Evolutionary conservation across 345 rosid species (phyloP).

Genomic region (Lagerstroemia speciosa): DNA sequence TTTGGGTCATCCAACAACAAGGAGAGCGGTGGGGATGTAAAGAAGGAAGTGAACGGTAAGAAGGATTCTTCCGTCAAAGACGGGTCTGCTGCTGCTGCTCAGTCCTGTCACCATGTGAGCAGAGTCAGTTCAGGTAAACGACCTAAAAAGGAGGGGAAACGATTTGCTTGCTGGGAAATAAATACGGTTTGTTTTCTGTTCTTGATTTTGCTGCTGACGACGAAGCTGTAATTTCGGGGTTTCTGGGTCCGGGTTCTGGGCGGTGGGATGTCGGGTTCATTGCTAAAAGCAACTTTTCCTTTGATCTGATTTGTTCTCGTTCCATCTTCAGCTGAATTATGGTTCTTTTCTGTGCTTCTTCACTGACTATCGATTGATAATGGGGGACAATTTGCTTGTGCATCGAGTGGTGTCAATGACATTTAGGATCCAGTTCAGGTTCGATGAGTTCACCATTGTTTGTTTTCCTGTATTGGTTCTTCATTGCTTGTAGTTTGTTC

Average conservation of each 20-base stretch:
- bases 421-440: neutral
- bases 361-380: neutral
- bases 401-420: neutral
- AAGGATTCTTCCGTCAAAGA: conserved; percentile 82
- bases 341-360: neutral
- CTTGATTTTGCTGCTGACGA: conserved; percentile 15
- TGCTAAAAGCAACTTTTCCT: conserved; percentile 8
- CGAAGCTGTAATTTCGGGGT: neutral
- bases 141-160: neutral
- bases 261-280: conserved; percentile 15
- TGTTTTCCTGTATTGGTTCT: no score
- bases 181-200: conserved; percentile 7
- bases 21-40: conserved; percentile 35
- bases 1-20: conserved; percentile 80
- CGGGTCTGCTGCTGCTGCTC: conserved; percentile 35
- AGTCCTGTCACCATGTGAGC: conserved; percentile 44
- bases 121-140: conserved; percentile 62
- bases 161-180: neutral
- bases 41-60: conserved; percentile 62
- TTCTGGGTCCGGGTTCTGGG: conserved; percentile 5
- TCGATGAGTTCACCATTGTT: no score
- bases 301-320: conserved; percentile 33
- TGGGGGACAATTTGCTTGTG: neutral
- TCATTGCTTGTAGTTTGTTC: no score
- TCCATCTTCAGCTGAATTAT: conserved; percentile 1